These are phyloP conservation scores for Lepidopterella palustris DNA, from an alignment of 495 filamentous ascomycete species.

Conservation along the genomic window DNA sequence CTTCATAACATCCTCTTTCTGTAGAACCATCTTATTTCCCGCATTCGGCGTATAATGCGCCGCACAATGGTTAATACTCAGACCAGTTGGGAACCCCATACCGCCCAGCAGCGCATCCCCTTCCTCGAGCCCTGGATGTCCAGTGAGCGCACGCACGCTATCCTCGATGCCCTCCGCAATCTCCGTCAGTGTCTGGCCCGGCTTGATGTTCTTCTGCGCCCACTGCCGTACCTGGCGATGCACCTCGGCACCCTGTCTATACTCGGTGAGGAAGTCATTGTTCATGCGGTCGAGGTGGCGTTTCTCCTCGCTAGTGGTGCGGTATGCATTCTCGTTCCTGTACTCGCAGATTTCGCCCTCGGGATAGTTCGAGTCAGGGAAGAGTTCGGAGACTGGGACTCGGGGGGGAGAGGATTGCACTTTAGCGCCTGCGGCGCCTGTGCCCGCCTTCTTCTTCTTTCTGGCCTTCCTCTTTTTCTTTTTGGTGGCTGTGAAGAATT, in stretches of 20 bases:
- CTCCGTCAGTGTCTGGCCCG: conserved; percentile 70
- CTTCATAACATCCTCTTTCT: conserved; percentile 84
- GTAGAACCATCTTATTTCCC: conserved; percentile 76
- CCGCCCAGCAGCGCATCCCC: conserved; percentile 74
- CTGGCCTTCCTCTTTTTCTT: conserved; percentile 50
- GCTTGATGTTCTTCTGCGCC: conserved; percentile 73
- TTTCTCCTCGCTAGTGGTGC: conserved; percentile 83
- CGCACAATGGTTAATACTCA: conserved; percentile 80
- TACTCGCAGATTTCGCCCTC: conserved; percentile 76
- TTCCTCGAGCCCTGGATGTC: conserved; percentile 69
- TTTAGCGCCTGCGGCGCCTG: conserved; percentile 22
- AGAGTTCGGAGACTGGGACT: conserved; percentile 67
- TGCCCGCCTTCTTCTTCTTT: conserved; percentile 32
- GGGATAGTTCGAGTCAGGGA: conserved; percentile 67
- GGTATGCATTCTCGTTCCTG: conserved; percentile 67
- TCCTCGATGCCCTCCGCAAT: conserved; percentile 86
- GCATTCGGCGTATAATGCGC: conserved; percentile 90
- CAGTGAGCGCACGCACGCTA: conserved; percentile 68
- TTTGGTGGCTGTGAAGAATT: conserved; percentile 37
- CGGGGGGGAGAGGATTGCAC: conserved; percentile 62
- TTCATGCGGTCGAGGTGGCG: conserved; percentile 65
- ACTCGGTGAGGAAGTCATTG: conserved; percentile 71
- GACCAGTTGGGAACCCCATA: conserved; percentile 82
- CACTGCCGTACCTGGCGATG: conserved; percentile 84
- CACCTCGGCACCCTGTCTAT: conserved; percentile 78